Percentiles rank a stretch among this genome's conserved stretches.
Conservation (phyloP, 78 protist species). For the Dictyostelium intermedium region DNA sequence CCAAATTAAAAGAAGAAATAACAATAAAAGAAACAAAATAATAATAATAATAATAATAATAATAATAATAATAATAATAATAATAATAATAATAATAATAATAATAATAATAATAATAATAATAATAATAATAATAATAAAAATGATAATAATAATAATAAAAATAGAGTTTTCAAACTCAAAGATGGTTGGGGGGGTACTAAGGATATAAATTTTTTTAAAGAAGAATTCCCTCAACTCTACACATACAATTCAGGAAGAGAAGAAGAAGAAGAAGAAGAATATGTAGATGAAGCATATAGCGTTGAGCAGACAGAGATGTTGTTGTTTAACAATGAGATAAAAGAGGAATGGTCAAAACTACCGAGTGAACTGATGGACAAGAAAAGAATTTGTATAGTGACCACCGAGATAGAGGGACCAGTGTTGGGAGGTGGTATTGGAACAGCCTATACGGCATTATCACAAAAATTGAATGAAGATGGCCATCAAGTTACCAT, state of each 20-base stretch:
- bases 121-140: background rate
- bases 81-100: background rate
- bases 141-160: background rate
- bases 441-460: slow-evolving; percentile 72
- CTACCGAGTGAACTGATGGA: background rate
- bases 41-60: background rate
- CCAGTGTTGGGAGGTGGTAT: slow-evolving; percentile 75
- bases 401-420: slow-evolving; percentile 69
- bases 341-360: background rate
- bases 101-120: background rate
- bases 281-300: background rate
- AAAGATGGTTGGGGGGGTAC: background rate
- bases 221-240: slow-evolving; percentile 4
- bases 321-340: background rate
- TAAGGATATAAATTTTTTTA: background rate
- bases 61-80: background rate
- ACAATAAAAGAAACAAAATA: background rate
- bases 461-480: slow-evolving; percentile 26
- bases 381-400: slow-evolving; percentile 3
- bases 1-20: background rate
- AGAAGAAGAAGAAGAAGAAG: background rate
- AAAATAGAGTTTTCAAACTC: background rate
- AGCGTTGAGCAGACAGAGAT: background rate
- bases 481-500: slow-evolving; percentile 59
- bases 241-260: background rate